Percentiles rank a stretch among this genome's conserved stretches.
Evolutionary conservation across 2,329 filamentous ascomycete genomes (phyloP).

Genomic region (Fusarium chaquense): DNA sequence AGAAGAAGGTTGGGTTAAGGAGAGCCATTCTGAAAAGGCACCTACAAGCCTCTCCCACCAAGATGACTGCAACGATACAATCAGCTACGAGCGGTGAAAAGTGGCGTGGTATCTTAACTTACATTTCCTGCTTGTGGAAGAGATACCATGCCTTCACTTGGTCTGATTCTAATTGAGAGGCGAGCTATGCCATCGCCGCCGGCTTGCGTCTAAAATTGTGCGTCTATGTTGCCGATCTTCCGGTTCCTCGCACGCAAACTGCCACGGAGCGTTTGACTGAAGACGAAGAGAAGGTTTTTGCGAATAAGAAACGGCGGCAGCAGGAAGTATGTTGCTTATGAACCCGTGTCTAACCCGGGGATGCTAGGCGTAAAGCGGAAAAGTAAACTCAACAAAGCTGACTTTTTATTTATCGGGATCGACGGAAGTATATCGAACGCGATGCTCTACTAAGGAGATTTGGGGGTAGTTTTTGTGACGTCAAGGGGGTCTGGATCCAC

Average conservation of each 20-base stretch:
- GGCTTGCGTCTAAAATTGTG: conserved; percentile 23
- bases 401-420: conserved; percentile 38
- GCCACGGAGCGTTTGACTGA: conserved; percentile 15
- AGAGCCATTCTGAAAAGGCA: conserved; percentile 66
- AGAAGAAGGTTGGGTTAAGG: conserved; percentile 82
- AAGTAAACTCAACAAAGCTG: conserved; percentile 28
- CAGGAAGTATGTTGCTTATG: conserved; percentile 6
- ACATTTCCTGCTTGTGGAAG: conserved; percentile 42
- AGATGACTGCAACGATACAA: conserved; percentile 36
- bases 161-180: conserved; percentile 34
- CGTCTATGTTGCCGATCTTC: conserved; percentile 39
- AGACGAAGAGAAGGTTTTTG: not conserved
- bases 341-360: conserved; percentile 7
- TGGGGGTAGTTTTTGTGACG: conserved; percentile 43
- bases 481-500: conserved; percentile 42
- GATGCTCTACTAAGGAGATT: conserved; percentile 34
- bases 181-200: conserved; percentile 47
- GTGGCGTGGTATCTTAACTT: conserved; percentile 42
- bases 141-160: conserved; percentile 48
- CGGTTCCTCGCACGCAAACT: conserved; percentile 35
- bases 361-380: conserved; percentile 22
- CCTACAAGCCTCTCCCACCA: conserved; percentile 45
- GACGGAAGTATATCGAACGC: conserved; percentile 41
- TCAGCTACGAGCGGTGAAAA: conserved; percentile 45
- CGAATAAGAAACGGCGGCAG: not conserved